These are phyloP conservation scores for Selaginella tamariscina DNA, from an alignment of 75 land plant species.

Conservation along the genomic window DNA sequence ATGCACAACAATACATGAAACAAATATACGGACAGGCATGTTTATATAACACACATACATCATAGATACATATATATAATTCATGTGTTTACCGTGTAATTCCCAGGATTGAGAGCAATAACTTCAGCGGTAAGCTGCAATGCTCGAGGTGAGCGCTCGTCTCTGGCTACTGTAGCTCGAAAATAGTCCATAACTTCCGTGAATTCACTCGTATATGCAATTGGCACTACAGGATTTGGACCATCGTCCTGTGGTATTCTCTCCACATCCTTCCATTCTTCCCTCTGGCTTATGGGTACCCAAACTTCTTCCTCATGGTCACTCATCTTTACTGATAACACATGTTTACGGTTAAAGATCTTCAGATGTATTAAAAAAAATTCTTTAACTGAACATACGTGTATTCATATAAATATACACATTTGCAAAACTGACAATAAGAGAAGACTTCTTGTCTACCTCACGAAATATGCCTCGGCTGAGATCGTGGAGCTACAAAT, in stretches of 20 bases:
- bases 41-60: too few species aligned
- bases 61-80: too few species aligned
- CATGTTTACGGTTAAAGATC: too few species aligned
- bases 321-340: background rate
- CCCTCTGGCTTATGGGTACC: conserved; percentile 42
- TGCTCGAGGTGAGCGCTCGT: conserved; percentile 65
- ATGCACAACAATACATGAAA: background rate
- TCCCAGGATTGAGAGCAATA: conserved; percentile 63
- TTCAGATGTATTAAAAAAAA: too few species aligned
- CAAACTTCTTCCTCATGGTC: conserved; percentile 11
- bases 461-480: conserved; percentile 9
- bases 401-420: too few species aligned
- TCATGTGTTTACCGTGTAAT: conserved; percentile 58
- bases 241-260: conserved; percentile 95
- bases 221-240: conserved; percentile 79
- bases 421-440: too few species aligned
- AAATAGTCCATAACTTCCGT: conserved; percentile 87
- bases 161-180: conserved; percentile 59
- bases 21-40: background rate
- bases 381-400: too few species aligned
- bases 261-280: conserved; percentile 68
- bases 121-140: conserved; percentile 60
- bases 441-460: too few species aligned
- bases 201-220: conserved; percentile 66
- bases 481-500: conserved; percentile 36